Conservation (phyloP, 306 rosid genomes). For the Lagenaria siceraria region DNA sequence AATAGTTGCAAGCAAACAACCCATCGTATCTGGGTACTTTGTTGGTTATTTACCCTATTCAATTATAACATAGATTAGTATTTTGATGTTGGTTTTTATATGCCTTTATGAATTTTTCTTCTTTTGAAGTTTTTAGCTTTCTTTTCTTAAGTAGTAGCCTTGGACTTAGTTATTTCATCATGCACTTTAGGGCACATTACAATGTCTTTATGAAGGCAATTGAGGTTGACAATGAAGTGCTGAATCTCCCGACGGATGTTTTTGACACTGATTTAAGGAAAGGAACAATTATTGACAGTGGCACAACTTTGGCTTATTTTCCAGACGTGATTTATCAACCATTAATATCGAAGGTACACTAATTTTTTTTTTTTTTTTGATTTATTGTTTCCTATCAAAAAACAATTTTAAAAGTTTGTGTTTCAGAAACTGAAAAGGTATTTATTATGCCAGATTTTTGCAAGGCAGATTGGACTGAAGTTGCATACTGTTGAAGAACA, state of each 20-base stretch:
- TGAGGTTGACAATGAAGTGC: conserved; percentile 46
- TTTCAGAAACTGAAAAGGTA: conserved; percentile 13
- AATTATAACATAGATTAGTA: background rate
- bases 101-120: conserved; percentile 8
- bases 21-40: background rate
- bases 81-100: background rate
- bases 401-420: conserved; percentile 6
- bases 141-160: conserved; percentile 16
- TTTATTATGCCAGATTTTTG: conserved; percentile 30
- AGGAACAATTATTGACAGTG: conserved; percentile 81
- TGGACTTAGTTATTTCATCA: conserved; percentile 19
- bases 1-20: background rate
- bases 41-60: background rate
- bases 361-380: background rate
- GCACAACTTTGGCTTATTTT: conserved; percentile 86
- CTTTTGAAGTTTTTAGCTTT: conserved; percentile 7
- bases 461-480: conserved; percentile 33
- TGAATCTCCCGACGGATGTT: conserved; percentile 45
- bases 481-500: conserved; percentile 29
- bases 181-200: conserved; percentile 68
- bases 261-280: conserved; percentile 36
- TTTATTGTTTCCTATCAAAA: background rate
- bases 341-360: conserved; percentile 38
- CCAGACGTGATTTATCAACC: conserved; percentile 32
- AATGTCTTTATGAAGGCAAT: conserved; percentile 62